Conservation (phyloP, 1,284 basidiomycete genomes). For the Apiotrichum gamsii region DNA sequence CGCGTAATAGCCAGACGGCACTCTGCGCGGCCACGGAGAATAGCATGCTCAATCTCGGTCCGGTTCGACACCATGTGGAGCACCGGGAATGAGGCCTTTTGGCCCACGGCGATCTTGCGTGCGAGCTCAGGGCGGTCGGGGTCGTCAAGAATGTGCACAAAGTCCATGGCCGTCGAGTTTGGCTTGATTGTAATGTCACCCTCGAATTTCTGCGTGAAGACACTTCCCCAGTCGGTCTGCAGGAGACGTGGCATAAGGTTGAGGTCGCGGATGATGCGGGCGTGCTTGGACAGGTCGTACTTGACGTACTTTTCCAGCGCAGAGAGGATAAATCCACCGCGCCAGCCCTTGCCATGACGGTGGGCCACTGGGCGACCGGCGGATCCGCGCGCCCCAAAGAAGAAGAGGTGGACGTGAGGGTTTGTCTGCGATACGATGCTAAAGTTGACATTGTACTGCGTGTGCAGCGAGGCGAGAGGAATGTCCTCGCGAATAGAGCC, state of each 20-base stretch:
- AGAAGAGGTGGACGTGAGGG: conserved; percentile 97
- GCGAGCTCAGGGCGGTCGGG: conserved; percentile 70
- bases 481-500: conserved; percentile 89
- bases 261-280: conserved; percentile 87
- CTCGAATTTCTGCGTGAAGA: conserved; percentile 67
- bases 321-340: conserved; percentile 89
- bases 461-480: conserved; percentile 81
- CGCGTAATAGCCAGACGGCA: conserved; percentile 55
- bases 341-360: conserved; percentile 56
- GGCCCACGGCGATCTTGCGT: conserved; percentile 76
- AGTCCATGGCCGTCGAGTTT: conserved; percentile 71
- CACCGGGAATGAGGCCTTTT: conserved; percentile 93
- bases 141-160: conserved; percentile 76
- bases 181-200: conserved; percentile 66
- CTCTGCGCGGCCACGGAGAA: conserved; percentile 69
- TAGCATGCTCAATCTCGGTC: conserved; percentile 58
- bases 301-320: conserved; percentile 90
- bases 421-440: conserved; percentile 91
- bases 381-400: conserved; percentile 88
- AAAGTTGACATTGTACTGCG: conserved; percentile 94
- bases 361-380: conserved; percentile 56
- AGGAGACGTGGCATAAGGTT: conserved; percentile 80
- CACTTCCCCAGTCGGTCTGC: conserved; percentile 90
- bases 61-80: conserved; percentile 90
- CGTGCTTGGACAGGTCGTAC: conserved; percentile 89